These are phyloP conservation scores for Anethum foeniculum DNA, from an alignment of 140 eudicot genomes.

Conservation along the genomic window DNA sequence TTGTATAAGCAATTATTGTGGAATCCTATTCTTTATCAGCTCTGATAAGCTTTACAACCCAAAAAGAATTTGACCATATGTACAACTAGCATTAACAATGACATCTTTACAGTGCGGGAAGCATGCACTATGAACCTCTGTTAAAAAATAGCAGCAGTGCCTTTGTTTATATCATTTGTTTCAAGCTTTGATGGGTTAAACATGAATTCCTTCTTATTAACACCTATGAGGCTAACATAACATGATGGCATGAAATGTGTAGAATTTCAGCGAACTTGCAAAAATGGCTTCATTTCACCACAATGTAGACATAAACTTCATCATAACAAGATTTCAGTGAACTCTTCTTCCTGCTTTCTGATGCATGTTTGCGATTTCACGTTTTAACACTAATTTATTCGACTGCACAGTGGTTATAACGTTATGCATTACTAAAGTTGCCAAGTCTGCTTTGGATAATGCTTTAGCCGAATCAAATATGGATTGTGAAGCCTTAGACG, in stretches of 20 bases:
- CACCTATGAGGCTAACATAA: not conserved
- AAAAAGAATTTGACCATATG: not conserved
- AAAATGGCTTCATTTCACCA: not conserved
- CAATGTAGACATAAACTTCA: not conserved
- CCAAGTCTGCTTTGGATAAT: slow-evolving; percentile 73
- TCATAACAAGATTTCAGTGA: not conserved
- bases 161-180: too few species aligned
- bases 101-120: not conserved
- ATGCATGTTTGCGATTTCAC: not conserved
- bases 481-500: slow-evolving; percentile 10
- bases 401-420: slow-evolving; percentile 44
- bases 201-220: too few species aligned
- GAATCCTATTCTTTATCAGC: not conserved
- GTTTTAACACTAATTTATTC: not conserved
- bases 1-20: not conserved
- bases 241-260: not conserved
- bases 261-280: not conserved
- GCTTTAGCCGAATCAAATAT: slow-evolving; percentile 62
- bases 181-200: too few species aligned
- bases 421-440: slow-evolving; percentile 59
- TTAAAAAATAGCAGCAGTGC: too few species aligned
- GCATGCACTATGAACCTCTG: not conserved
- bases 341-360: not conserved
- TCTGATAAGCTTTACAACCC: not conserved
- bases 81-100: not conserved